Conservation (phyloP, 257 asterid species). For the Handroanthus guayacan region DNA sequence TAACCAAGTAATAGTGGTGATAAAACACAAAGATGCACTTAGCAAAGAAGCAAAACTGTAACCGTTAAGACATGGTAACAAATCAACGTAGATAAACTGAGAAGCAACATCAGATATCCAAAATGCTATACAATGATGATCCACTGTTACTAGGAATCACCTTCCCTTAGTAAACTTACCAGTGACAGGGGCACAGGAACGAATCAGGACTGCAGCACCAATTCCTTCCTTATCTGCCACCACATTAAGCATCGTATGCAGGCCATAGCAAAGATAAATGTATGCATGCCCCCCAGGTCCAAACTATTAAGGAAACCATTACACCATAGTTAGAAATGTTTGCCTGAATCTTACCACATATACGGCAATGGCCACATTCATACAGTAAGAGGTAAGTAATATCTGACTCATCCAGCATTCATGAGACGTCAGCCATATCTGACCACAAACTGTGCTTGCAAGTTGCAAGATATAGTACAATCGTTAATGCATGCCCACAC, state of each 20-base stretch:
- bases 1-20: conserved; percentile 3
- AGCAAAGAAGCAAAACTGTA: too few species aligned
- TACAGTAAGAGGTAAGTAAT: background rate
- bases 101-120: background rate
- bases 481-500: background rate
- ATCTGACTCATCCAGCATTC: too few species aligned
- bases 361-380: background rate
- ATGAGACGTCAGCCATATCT: background rate
- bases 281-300: conserved; percentile 96
- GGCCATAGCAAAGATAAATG: conserved; percentile 90
- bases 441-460: background rate
- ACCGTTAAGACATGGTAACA: too few species aligned
- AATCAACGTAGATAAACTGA: background rate
- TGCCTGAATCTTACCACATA: background rate
- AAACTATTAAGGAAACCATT: conserved; percentile 53
- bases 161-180: conserved; percentile 52
- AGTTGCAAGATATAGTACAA: background rate
- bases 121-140: background rate
- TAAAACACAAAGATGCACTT: background rate
- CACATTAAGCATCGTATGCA: conserved; percentile 89
- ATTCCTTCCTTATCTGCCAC: conserved; percentile 90
- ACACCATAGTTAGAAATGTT: background rate
- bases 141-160: background rate
- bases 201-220: conserved; percentile 90
- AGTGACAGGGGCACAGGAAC: conserved; percentile 86